These are phyloP conservation scores for Bertia moriformis DNA, from an alignment of 2,329 filamentous ascomycete species.

Conservation along the genomic window DNA sequence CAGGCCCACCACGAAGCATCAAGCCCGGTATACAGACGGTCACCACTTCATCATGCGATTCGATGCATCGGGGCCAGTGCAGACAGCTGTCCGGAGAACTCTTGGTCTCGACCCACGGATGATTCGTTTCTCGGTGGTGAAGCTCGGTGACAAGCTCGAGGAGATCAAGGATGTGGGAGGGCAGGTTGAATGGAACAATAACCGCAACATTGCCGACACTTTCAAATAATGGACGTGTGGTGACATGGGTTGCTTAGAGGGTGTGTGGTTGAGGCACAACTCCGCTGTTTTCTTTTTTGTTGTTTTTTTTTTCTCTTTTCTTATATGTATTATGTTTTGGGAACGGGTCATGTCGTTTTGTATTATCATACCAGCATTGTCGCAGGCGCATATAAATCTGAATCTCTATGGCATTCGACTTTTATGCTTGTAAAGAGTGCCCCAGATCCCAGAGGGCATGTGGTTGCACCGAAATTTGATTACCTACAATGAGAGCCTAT, in stretches of 20 bases:
- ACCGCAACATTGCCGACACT: neutral
- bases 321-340: neutral
- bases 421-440: too few relatives aligned
- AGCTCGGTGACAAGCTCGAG: conserved; percentile 28
- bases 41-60: conserved; percentile 63
- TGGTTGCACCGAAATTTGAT: too few relatives aligned
- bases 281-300: too few relatives aligned
- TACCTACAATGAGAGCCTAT: too few relatives aligned
- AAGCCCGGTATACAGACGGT: conserved; percentile 44
- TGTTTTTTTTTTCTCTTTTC: too few relatives aligned
- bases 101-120: conserved; percentile 49
- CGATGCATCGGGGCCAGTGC: conserved; percentile 41
- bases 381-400: neutral
- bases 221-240: neutral
- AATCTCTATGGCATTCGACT: too few relatives aligned
- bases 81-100: conserved; percentile 40
- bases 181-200: neutral
- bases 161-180: conserved; percentile 1
- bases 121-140: conserved; percentile 50
- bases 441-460: too few relatives aligned
- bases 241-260: neutral
- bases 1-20: conserved; percentile 45
- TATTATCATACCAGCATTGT: conserved; percentile 1
- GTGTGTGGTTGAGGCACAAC: too few relatives aligned
- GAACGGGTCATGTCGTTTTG: neutral